phyloP scores from a whole-genome alignment of 345 rosid species.

The Populus nigra region DNA sequence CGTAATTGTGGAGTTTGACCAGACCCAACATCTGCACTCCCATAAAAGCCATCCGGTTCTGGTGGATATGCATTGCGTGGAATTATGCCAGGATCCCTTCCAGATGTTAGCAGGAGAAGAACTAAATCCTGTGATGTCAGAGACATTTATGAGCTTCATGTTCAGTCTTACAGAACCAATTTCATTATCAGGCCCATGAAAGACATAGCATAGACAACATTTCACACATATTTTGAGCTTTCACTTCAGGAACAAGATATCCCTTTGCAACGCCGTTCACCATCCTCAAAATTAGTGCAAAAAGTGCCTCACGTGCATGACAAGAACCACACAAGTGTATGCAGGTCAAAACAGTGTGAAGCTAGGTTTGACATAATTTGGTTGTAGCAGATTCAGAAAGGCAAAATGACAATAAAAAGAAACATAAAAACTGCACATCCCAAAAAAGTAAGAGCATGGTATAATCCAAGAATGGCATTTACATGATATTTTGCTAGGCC shows the following conservation, averaged over 20 bases:
- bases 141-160: conserved; percentile 5
- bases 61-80: conserved; percentile 37
- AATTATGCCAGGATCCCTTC: conserved; percentile 39
- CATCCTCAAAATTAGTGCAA: not conserved
- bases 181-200: not conserved
- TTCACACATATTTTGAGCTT: not conserved
- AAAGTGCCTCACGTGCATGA: not conserved
- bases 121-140: conserved; percentile 24
- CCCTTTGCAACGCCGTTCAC: not conserved
- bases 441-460: not conserved
- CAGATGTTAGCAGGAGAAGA: conserved; percentile 37
- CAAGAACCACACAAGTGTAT: not conserved
- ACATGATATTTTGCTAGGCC: not conserved
- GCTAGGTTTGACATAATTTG: not conserved
- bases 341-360: not conserved
- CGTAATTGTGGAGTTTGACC: conserved; percentile 38
- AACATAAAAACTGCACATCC: not conserved
- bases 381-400: not conserved
- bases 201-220: not conserved
- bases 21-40: conserved; percentile 28
- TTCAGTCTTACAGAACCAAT: not conserved
- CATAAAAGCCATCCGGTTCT: conserved; percentile 36
- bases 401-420: not conserved
- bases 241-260: not conserved
- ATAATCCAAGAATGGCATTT: not conserved